Evolutionary conservation across 441 rosid species (phyloP), one percentile per base, ranked within the genome.

Genomic region (Jatropha podagrica): DNA sequence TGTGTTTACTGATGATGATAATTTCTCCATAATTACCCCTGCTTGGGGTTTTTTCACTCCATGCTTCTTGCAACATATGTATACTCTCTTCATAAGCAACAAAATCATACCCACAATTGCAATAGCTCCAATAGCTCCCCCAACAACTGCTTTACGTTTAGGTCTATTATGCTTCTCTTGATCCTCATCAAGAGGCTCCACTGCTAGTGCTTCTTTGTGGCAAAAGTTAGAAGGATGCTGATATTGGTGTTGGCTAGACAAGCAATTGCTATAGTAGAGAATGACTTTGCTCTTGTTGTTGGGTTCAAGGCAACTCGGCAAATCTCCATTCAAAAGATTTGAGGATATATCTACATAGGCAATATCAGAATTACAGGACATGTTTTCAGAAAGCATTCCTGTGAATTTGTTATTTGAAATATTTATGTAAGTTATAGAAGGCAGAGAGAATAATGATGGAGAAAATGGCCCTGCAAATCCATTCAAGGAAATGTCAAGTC

Each of bases 201-300:
- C 92, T 46, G 92, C 92, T 15, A 88, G 58, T 62, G 92, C 94
- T 81, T 87, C 86, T 42, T 76, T 86, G 73, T 76, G 85, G 79
- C 92, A 90, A 74, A 83, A 82, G 11, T 40, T 70, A 18, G 77
- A 70, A 12, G 92, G 92, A 59, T 83, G 79, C 69, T 86, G 91
- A 55, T 77, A 66, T 64, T 83, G 85, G 23, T 81, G 82, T 77
- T 73, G 70, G 64, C 75, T 77, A 17, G 89, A 84, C 38, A 88
- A 73, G 72, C 92, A 90, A 56, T 88, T 90, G 7, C 80, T 78
- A 74, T 81, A 88, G 32, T 72, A 63, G 20, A 81, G 81, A 62
- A 56, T 42, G 69, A 64, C 32, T 32, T 32, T 81, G 49, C 26
- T 72, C 55, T 72, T 74, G n/a, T 58, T 49, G 4, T 32, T 69